Base-by-base conservation (phyloP, 2,329 filamentous ascomycete genomes). In the Penicillium sp. region DNA sequence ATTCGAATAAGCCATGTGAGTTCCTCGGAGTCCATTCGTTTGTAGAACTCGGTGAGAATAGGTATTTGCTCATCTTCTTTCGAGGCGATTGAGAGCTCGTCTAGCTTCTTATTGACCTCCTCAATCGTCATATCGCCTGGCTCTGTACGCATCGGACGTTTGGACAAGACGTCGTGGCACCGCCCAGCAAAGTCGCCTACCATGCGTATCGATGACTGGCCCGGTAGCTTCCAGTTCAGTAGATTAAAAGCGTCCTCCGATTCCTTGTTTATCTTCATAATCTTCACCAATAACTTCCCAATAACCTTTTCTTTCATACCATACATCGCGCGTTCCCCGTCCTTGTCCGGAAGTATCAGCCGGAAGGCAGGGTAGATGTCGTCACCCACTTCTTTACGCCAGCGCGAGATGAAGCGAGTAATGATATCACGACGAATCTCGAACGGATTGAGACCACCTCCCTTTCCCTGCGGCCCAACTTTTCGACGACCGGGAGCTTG, bases 1-100 rank as follows among this genome's bases (percentile, higher is more conserved):
- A 99, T 97, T 12, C 93, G 88, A 56, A 99, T 90, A 49, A 97
- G 78, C 94, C 94, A 99, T 76, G 89, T 87, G 60, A 99, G 76
- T 74, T 99, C 94, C 58, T 96, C 89, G 0, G 94, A 84, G 62
- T 95, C 95, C 94, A 97, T 97, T 20, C 84, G 83, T 39, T 86
- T 83, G 71, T 97, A 97, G 67, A 97, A 96, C 4, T 85, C 81
- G 57, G 88, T 82, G 60, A 97, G 84, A 27, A 99, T 88, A 0
- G 86, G 86, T 33, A 91, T 69, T 62, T 97, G 93, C 56, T 93
- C 84, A n/a, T 88, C 83, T 75, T 97, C 93, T 46, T 89, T 89
- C 0, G 84, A 83, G 0, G 88, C 87, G 1, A 82, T 82, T 0
- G 91, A 86, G 24, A 99, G 79, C 62, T 82, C 81, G 69, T 99